Base-by-base conservation (phyloP, 345 rosid species). In the Salix caprea region DNA sequence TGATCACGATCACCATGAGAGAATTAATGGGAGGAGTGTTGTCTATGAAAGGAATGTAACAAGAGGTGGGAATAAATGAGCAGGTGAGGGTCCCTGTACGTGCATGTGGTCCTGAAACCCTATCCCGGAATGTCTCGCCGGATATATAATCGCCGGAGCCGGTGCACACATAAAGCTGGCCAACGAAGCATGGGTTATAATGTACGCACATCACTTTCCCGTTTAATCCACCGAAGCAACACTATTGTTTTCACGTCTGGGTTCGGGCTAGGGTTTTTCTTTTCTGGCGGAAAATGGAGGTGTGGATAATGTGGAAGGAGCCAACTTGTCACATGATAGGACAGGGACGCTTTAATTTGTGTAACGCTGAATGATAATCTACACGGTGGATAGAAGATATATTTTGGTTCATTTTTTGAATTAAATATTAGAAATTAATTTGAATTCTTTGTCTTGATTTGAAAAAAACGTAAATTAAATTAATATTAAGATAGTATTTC, bases 31-130 rank as follows among this genome's bases (percentile, higher is more conserved):
- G 54, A 48, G 64, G 74, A 56, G 72, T 37, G 74, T 65, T 74
- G 44, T 34, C 56, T 11, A 74, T 69, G 89, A 85, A 79, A 87
- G 78, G 80, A 75, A 75, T 67, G 88, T 28, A 50, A 75, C 86
- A 23, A 40, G 52, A 68, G 70, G 67, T 11, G 74, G 24, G 66
- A 34, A 8, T 39, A 39, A 75, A 34, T 74, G 81, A 39, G 77
- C 67, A 39, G 58, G 66, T 8, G 40, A 62, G 32, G 52, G 18
- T 4, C 52, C 16, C 52, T 13, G 28, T 11, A 42, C 37, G 82
- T 36, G 37, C 1, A 36, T 36, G 37, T 81, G 87, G 84, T 78
- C 87, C 87, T 67, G 0, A 30, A 30, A 37, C 50, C 9, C 80
- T 18, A 28, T n/a, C 54, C 65, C 10, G 37, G 37, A 36, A 36